These are phyloP conservation scores for Erythrophleum ivorense DNA, from an alignment of 331 rosid species.

Conservation along the genomic window DNA sequence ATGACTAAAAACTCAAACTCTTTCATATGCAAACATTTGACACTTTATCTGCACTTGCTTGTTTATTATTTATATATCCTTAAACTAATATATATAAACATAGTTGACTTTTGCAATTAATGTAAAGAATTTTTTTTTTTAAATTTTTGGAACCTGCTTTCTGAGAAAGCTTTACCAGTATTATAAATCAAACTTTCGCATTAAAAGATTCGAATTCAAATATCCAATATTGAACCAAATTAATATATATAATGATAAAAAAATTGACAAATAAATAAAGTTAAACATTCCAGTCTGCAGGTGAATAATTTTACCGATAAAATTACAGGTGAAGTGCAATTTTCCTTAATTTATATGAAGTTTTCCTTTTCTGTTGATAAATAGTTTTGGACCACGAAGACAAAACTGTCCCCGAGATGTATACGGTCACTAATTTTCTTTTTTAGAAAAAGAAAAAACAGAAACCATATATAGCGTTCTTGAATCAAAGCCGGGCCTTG, in stretches of 20 bases:
- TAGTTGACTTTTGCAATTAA: neutral
- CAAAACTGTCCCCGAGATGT: slow-evolving; percentile 17
- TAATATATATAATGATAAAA: too few relatives aligned
- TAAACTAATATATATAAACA: neutral
- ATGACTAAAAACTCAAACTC: too few relatives aligned
- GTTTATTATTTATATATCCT: neutral
- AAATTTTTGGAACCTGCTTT: neutral
- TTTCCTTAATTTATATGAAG: neutral
- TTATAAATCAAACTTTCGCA: too few relatives aligned
- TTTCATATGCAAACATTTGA: too few relatives aligned
- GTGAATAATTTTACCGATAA: neutral
- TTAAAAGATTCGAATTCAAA: too few relatives aligned
- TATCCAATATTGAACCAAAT: too few relatives aligned
- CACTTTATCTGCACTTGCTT: too few relatives aligned
- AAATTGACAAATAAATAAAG: neutral
- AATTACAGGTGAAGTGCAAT: neutral
- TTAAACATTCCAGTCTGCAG: neutral
- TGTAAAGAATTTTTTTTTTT: neutral
- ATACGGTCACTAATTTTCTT: neutral
- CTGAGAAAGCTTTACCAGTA: too few relatives aligned
- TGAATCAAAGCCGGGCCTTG: slow-evolving; percentile 35
- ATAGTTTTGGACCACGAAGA: slow-evolving; percentile 39
- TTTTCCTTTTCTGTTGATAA: neutral
- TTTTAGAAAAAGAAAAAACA: slow-evolving; percentile 8
- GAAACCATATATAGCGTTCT: slow-evolving; percentile 22